Percentiles rank a stretch among this genome's conserved stretches.
These are phyloP conservation scores for Amanita inopinata DNA, from an alignment of 768 basidiomycete genomes.

Conservation along the genomic window DNA sequence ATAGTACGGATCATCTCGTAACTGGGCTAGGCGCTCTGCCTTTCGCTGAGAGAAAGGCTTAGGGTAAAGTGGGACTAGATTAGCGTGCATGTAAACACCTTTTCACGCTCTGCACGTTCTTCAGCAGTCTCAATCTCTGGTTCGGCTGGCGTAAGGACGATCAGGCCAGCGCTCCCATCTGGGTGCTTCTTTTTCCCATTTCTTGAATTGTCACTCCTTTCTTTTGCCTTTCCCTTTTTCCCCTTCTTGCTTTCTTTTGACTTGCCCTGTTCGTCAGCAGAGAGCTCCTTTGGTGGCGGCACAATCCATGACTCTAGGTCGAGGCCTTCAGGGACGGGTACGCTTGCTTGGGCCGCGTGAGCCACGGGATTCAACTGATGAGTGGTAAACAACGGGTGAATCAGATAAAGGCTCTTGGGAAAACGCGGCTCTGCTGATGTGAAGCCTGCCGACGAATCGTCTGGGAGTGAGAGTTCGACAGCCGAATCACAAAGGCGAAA, in stretches of 20 bases:
- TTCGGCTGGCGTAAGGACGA: constrained; percentile 27
- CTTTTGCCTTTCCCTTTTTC: constrained; percentile 35
- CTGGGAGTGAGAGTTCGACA: constrained; percentile 25
- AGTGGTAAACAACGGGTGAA: constrained; percentile 65
- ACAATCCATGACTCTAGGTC: constrained; percentile 85
- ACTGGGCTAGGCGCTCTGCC: constrained; percentile 64
- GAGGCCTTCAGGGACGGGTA: constrained; percentile 75
- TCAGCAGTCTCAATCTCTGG: constrained; percentile 44
- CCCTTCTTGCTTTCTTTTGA: constrained; percentile 38
- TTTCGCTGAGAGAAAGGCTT: constrained; percentile 41
- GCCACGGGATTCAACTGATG: constrained; percentile 88
- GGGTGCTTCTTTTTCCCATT: constrained; percentile 25
- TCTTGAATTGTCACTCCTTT: constrained; percentile 27
- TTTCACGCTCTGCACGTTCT: constrained; percentile 49
- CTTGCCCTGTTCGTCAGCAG: constrained; percentile 29
- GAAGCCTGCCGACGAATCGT: constrained; percentile 28
- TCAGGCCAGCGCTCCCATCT: constrained; percentile 18
- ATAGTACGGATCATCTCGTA: constrained; percentile 88
- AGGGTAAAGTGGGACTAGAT: neutral
- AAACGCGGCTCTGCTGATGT: constrained; percentile 40
- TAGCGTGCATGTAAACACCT: constrained; percentile 31
- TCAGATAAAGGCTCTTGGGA: constrained; percentile 84
- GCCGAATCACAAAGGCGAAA: constrained; percentile 33
- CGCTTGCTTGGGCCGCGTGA: constrained; percentile 65
- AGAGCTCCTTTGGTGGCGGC: constrained; percentile 41